Conservation (phyloP, 2,329 filamentous ascomycete genomes). For the Didymella pomorum region DNA sequence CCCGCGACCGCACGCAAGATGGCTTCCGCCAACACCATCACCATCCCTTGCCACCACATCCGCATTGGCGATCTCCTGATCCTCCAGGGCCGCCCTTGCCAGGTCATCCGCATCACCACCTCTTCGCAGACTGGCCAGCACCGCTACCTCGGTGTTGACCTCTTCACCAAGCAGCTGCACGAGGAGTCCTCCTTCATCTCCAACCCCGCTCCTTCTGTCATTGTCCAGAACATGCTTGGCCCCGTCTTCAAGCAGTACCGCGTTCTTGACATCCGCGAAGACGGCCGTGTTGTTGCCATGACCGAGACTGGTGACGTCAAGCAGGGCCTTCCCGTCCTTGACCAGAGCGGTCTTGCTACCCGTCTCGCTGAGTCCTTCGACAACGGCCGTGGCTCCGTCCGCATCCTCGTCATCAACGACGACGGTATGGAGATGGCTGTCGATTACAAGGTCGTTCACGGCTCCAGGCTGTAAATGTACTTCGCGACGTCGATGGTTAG, state of each 20-base stretch:
- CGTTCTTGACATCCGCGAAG: constrained; percentile 94
- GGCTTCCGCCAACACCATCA: constrained; percentile 83
- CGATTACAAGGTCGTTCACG: constrained; percentile 98
- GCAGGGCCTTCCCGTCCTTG: constrained; percentile 90
- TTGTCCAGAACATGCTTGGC: constrained; percentile 99
- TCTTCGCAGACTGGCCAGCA: constrained; percentile 98
- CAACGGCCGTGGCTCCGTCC: constrained; percentile 90
- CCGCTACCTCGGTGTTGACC: constrained; percentile 98
- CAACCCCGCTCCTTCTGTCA: constrained; percentile 93
- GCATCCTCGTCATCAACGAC: constrained; percentile 95
- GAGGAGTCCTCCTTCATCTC: constrained; percentile 98
- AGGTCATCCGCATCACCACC: constrained; percentile 99
- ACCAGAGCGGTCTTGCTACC: constrained; percentile 88
- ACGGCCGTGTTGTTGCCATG: constrained; percentile 86
- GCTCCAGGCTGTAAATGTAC: constrained; percentile 65
- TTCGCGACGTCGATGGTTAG: constrained; percentile 44
- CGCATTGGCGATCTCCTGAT: constrained; percentile 98
- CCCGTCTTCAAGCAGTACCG: constrained; percentile 99
- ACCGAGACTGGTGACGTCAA: constrained; percentile 99
- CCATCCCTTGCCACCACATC: constrained; percentile 99
- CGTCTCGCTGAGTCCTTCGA: constrained; percentile 86
- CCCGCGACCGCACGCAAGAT: constrained; percentile 47
- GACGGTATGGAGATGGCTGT: constrained; percentile 92
- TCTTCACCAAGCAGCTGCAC: constrained; percentile 99
- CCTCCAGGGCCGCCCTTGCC: constrained; percentile 98